phyloP scores from a whole-genome alignment of 2,329 filamentous ascomycete species.

The Alternaria burnsii region DNA sequence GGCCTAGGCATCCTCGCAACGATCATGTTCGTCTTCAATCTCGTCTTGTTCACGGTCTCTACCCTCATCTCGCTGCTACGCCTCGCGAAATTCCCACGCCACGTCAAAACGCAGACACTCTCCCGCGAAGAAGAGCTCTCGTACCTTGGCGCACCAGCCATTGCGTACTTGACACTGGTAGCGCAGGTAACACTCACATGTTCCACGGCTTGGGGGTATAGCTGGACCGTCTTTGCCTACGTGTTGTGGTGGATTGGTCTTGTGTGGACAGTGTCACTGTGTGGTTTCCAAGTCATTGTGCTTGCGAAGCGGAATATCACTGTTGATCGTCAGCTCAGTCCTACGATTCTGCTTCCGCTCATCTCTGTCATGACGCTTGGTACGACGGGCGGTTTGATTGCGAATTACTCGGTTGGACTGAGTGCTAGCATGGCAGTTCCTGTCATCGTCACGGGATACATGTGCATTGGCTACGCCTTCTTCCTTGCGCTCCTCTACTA shows the following conservation, averaged over 20 bases:
- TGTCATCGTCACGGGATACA: constrained; percentile 26
- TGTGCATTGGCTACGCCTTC: constrained; percentile 27
- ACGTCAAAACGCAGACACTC: constrained; percentile 56
- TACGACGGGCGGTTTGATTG: constrained; percentile 24
- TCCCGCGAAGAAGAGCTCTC: constrained; percentile 69
- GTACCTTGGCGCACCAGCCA: constrained; percentile 66
- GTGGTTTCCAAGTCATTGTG: constrained; percentile 19
- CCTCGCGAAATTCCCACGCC: constrained; percentile 11
- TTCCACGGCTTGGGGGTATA: constrained; percentile 70
- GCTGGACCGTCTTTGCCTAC: constrained; percentile 64
- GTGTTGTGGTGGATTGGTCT: constrained; percentile 35
- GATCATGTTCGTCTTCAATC: constrained; percentile 28
- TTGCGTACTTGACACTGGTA: constrained; percentile 72
- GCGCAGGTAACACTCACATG: constrained; percentile 67
- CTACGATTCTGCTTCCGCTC: constrained; percentile 26
- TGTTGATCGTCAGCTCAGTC: constrained; percentile 17
- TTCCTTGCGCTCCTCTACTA: constrained; percentile 29
- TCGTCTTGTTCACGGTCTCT: constrained; percentile 23
- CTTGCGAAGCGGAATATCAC: constrained; percentile 23
- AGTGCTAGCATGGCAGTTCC: constrained; percentile 24
- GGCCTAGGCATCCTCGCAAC: constrained; percentile 36
- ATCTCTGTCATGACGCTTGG: constrained; percentile 29
- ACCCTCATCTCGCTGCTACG: constrained; percentile 18
- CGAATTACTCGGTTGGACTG: constrained; percentile 21
- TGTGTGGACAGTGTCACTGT: constrained; percentile 28